Conservation (phyloP, 2,329 filamentous ascomycete species). For the Zelopaecilomyces penicillatus region DNA sequence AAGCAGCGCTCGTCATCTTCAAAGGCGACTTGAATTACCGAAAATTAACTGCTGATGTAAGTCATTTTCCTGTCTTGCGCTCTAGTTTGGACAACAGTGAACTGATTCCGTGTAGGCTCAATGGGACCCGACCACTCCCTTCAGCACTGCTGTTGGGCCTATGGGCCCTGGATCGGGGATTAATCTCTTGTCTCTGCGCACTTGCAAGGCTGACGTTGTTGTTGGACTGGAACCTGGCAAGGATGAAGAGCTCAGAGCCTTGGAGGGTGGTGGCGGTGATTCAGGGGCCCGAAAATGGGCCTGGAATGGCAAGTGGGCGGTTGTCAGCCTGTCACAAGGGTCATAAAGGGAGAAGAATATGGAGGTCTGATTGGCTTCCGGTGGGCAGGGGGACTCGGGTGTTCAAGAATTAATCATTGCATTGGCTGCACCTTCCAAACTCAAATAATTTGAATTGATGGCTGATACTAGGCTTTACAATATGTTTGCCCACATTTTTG, state of each 20-base stretch:
- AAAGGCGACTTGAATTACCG: slow-evolving; percentile 97
- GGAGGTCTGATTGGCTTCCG: too few species aligned
- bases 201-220: slow-evolving; percentile 94
- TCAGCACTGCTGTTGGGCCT: slow-evolving; percentile 75
- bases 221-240: slow-evolving; percentile 75
- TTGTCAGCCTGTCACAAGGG: slow-evolving; percentile 51
- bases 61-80: slow-evolving; percentile 18
- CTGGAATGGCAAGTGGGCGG: slow-evolving; percentile 93
- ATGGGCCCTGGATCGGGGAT: slow-evolving; percentile 74
- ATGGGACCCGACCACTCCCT: slow-evolving; percentile 85
- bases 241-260: slow-evolving; percentile 69
- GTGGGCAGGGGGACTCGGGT: too few species aligned
- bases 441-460: too few species aligned
- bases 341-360: slow-evolving; percentile 12
- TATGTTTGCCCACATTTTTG: too few species aligned
- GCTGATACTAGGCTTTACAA: too few species aligned
- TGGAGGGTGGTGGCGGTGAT: slow-evolving; percentile 63
- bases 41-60: slow-evolving; percentile 82
- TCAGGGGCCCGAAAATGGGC: slow-evolving; percentile 74
- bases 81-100: not conserved
- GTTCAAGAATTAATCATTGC: too few species aligned
- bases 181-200: slow-evolving; percentile 78
- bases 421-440: too few species aligned
- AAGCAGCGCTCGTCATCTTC: slow-evolving; percentile 83
- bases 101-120: slow-evolving; percentile 18